Base-by-base conservation (phyloP, 768 basidiomycete genomes). In the Lentinula sp. region DNA sequence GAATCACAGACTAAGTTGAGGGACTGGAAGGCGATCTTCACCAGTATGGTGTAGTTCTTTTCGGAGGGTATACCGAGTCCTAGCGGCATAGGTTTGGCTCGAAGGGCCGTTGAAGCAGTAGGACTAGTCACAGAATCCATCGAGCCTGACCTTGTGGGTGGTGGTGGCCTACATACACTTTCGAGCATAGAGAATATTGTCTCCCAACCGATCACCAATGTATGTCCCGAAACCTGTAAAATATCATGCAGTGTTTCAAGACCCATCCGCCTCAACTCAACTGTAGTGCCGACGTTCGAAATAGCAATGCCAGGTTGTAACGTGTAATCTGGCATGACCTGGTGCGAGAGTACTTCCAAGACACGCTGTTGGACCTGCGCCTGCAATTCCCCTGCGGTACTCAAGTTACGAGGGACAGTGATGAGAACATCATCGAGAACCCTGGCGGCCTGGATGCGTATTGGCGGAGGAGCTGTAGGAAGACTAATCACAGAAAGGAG, bases 1-100 rank as follows among this genome's bases (percentile, higher is more conserved):
- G 92, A 92, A 69, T 99, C 96, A 72, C 94, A 98, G 21, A 98
- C 93, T 8, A 99, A 76, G 5, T 93, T 98, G 62, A 98, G 75
- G 0, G 92, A 95, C 63, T 95, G 93, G 75, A 97, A 98, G 0
- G 93, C 94, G 45, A 95, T 91, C 72, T 97, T 91, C 53, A 98
- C 87, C 10, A 97, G 80, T 0, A 83, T 77, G 1, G 81, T 82
- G 62, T 90, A 88, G 57, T 84, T 85, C 68, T 86, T 91, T 67
- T 91, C 88, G 56, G 73, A 82, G 4, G 83, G 75, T 64, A 80
- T 79, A 0, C 85, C 83, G 34, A 86, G 66, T 4, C 84, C 85
- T 4, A 83, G 73, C 2, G 79, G 75, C 58, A 78, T 69, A 3
- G 80, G 74, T 28, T 77, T 80, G 53, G 65, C 71, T 65, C 57